A percentile compares a stretch with the other conserved stretches of the same genome.
Conservation (phyloP, 495 filamentous ascomycete genomes). For the Tuber indicum region DNA sequence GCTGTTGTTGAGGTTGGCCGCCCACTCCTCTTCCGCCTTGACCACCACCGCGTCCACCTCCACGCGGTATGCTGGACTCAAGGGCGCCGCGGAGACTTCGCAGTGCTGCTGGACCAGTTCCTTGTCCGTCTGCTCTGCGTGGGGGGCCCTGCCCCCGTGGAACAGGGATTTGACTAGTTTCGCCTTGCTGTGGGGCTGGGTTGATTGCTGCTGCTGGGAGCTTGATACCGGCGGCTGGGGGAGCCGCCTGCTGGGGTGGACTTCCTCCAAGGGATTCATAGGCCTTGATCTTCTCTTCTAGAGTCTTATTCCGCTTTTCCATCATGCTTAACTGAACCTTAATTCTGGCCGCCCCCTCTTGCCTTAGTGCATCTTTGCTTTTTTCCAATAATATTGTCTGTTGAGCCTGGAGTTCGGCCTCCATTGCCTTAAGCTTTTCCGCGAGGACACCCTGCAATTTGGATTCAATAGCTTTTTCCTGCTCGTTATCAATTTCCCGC, state of each 20-base stretch:
- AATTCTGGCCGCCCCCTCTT: conserved; percentile 58
- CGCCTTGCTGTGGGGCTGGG: conserved; percentile 23
- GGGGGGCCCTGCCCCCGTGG: conserved; percentile 7
- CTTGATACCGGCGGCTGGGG: conserved; percentile 24
- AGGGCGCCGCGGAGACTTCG: conserved; percentile 37
- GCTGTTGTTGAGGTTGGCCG: conserved; percentile 2
- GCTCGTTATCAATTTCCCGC: conserved; percentile 44
- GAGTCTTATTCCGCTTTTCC: conserved; percentile 59
- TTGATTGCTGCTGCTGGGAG: conserved; percentile 22
- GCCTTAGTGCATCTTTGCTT: conserved; percentile 51
- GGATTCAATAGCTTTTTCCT: conserved; percentile 41
- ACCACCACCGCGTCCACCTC: conserved; percentile 25
- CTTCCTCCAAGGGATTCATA: conserved; percentile 60
- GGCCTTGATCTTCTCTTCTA: conserved; percentile 65
- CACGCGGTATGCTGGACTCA: conserved; percentile 36
- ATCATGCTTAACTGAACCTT: conserved; percentile 74
- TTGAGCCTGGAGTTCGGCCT: conserved; percentile 44
- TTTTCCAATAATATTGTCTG: conserved; percentile 50
- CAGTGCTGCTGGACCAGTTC: conserved; percentile 34
- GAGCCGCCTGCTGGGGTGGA: conserved; percentile 11
- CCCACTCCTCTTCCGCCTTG: conserved; percentile 22
- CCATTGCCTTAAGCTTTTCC: conserved; percentile 43
- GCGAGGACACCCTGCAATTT: conserved; percentile 24
- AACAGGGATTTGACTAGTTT: conserved; percentile 25
- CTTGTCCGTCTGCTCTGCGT: conserved; percentile 24